Evolutionary conservation across 177 flowering plant genomes (phyloP).

Genomic region (Vitis hybrid): DNA sequence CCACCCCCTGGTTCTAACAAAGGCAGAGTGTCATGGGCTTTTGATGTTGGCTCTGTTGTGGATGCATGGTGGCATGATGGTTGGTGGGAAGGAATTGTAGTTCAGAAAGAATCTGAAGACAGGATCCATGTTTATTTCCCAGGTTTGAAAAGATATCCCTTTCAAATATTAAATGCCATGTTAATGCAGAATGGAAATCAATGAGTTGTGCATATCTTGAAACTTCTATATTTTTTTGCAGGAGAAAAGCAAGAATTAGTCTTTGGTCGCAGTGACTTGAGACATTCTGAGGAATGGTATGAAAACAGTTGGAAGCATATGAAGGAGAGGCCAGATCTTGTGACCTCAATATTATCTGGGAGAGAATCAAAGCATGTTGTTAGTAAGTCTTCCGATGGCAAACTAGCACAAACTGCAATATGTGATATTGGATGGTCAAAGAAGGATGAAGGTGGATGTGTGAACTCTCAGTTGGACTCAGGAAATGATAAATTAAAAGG

Average conservation of each 20-base stretch:
- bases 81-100: slow-evolving; percentile 98
- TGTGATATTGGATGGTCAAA: slow-evolving; percentile 5
- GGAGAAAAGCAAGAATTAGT: slow-evolving; percentile 52
- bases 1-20: slow-evolving; percentile 20
- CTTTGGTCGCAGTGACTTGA: slow-evolving; percentile 38
- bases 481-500: slow-evolving; percentile 14
- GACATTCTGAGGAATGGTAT: slow-evolving; percentile 79
- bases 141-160: slow-evolving; percentile 40
- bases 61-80: slow-evolving; percentile 91
- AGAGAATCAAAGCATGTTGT: slow-evolving; percentile 12
- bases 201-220: no score
- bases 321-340: slow-evolving; percentile 54
- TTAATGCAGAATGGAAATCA: no score
- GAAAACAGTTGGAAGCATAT: slow-evolving; percentile 51
- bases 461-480: background rate
- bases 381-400: slow-evolving; percentile 7
- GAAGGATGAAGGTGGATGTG: slow-evolving; percentile 11
- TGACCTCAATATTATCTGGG: slow-evolving; percentile 22
- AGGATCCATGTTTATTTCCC: slow-evolving; percentile 63
- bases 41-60: slow-evolving; percentile 59
- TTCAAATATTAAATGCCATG: background rate
- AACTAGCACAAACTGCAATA: slow-evolving; percentile 1
- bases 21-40: slow-evolving; percentile 25
- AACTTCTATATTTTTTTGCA: slow-evolving; percentile 23
- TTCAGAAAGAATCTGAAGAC: slow-evolving; percentile 45